A percentile compares a stretch with the other conserved stretches of the same genome.
Conservation (phyloP, 2,329 filamentous ascomycete species). For the Sporothrix pseudoabietina region DNA sequence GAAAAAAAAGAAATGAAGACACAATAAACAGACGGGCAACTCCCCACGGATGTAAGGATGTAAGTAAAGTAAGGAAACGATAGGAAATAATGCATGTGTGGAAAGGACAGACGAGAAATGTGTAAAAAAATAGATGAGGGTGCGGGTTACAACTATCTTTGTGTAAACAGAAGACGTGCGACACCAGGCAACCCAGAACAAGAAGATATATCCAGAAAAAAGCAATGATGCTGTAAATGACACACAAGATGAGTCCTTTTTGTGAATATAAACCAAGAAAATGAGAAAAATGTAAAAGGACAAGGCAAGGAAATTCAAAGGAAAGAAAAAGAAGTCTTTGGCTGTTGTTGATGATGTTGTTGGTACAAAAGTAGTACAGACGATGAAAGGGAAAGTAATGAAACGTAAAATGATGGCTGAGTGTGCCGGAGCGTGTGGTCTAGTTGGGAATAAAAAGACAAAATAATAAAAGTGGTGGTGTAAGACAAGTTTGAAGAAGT, state of each 20-base stretch:
- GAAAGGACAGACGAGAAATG: conserved; percentile 24
- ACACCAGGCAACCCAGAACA: neutral
- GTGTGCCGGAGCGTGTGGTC: neutral
- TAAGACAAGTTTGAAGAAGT: conserved; percentile 17
- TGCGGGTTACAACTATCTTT: neutral
- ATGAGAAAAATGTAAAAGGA: neutral
- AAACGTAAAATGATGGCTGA: neutral
- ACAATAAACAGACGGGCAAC: neutral
- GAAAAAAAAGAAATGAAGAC: neutral
- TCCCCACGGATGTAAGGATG: neutral
- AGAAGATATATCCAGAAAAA: conserved; percentile 1
- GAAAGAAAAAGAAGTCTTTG: conserved; percentile 26
- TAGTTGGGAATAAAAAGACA: conserved; percentile 16
- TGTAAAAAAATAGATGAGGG: neutral
- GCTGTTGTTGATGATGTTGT: conserved; percentile 32
- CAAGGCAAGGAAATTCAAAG: conserved; percentile 25
- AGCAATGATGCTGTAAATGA: neutral
- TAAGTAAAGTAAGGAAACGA: neutral
- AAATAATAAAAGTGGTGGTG: neutral
- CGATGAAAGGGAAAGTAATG: neutral
- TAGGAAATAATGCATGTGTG: neutral
- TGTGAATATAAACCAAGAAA: conserved; percentile 5
- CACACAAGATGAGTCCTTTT: neutral
- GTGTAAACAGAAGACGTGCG: neutral
- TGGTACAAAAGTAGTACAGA: conserved; percentile 29